Evolutionary conservation across 306 rosid genomes (phyloP).

Genomic region (Fagus crenata): DNA sequence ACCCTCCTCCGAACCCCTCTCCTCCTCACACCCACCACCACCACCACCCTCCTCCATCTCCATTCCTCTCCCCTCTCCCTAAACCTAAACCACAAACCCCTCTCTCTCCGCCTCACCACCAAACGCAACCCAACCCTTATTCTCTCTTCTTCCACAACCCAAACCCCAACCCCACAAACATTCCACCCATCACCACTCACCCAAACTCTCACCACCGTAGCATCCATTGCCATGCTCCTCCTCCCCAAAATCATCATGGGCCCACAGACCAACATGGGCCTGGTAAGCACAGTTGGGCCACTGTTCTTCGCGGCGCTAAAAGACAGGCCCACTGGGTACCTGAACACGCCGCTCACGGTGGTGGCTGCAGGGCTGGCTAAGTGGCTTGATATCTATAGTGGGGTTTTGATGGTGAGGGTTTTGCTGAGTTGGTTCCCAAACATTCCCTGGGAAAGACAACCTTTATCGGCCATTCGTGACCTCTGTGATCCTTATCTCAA

Average conservation of each 20-base stretch:
- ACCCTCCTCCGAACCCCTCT: constrained; percentile 8
- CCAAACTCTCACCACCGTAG: constrained; percentile 25
- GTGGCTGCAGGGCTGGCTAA: constrained; percentile 90
- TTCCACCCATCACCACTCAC: constrained; percentile 16
- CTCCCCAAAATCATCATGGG: constrained; percentile 9
- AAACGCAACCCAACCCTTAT: background rate
- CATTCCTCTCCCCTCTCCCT: constrained; percentile 6
- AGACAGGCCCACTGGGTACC: constrained; percentile 41
- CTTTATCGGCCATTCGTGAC: constrained; percentile 83
- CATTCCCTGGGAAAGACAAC: constrained; percentile 92
- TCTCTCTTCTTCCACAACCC: background rate
- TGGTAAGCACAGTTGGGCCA: constrained; percentile 28
- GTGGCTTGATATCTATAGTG: constrained; percentile 95
- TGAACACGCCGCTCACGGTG: constrained; percentile 91
- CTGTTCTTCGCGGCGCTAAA: constrained; percentile 62
- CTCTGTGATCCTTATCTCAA: constrained; percentile 90
- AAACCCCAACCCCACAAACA: background rate
- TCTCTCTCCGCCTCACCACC: background rate
- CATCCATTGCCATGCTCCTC: background rate
- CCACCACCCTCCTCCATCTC: background rate
- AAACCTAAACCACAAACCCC: background rate
- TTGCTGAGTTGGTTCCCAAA: constrained; percentile 97
- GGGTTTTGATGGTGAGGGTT: constrained; percentile 94
- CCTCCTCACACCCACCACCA: background rate
- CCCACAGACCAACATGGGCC: constrained; percentile 10